Evolutionary conservation across 2,329 filamentous ascomycete genomes (phyloP), one percentile per base, ranked within the genome.

Genomic region (Sclerotinia glacialis): DNA sequence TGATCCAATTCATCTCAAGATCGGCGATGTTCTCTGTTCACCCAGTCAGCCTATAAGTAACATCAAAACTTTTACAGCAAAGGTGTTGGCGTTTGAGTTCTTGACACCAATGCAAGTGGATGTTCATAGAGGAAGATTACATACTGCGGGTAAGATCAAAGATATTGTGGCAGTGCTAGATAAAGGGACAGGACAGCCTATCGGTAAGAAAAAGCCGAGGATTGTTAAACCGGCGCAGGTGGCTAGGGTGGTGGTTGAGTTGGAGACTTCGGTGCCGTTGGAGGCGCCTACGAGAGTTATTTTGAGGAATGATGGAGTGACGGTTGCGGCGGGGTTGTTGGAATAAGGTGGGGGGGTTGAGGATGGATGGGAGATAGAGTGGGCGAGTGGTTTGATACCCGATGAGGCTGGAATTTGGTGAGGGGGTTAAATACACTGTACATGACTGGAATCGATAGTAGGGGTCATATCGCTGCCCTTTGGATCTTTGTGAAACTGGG

Each of bases 101-200:
- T 79, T 99, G 21, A 89, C 93, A 78, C 94, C 94, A 0, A 95
- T 94, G 86, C 86, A 87, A 31, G 86, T 98, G 12, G 94, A 98
- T 74, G 87, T 99, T 11, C 93, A 97, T 77, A 83, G 92, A 26
- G 95, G 95, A 0, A 84, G 93, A 11, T 79, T 98, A 61, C 91
- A 97, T 76, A 87, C 88, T 0, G 84, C 91, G 0, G 95, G 91
- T 0, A 85, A 86, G 58, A 90, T 99, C 50, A 83, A 83, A 63
- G 85, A 86, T 69, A 83, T 98, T 70, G 79, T 89, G 11, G 91
- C 90, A 0, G 83, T 88, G 2, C 78, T 98, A 53, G 91, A 97
- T 77, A 96, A 96, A 78, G 82, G 83, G 11, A 91, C 85, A 1
- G 94, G 93, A 0, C 83, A 85, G n/a, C 80, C 89, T 0, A 75